A percentile compares a stretch with the other conserved stretches of the same genome.
Conservation (phyloP, 2,329 filamentous ascomycete species). For the Hypoxylon sp. region DNA sequence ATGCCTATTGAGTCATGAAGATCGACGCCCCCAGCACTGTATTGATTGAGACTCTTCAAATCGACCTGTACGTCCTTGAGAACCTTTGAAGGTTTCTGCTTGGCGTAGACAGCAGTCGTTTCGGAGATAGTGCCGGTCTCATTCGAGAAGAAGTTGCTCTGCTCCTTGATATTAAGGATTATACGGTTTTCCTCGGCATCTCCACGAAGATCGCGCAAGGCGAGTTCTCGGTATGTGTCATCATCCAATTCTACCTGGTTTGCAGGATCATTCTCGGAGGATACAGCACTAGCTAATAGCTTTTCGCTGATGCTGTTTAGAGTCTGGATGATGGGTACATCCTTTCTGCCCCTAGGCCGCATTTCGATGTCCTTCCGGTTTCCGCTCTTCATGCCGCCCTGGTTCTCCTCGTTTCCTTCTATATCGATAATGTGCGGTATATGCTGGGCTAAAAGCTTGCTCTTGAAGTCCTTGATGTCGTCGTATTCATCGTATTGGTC, state of each 20-base stretch:
- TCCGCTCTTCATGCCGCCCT: conserved; percentile 83
- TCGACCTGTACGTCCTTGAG: conserved; percentile 74
- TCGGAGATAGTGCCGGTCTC: conserved; percentile 63
- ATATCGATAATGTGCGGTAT: conserved; percentile 93
- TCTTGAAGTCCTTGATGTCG: conserved; percentile 68
- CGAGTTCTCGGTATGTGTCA: conserved; percentile 78
- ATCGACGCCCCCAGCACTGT: conserved; percentile 66
- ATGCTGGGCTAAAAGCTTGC: conserved; percentile 70
- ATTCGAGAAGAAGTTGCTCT: conserved; percentile 83
- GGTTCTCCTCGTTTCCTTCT: conserved; percentile 94
- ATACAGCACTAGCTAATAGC: conserved; percentile 88
- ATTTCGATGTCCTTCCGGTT: conserved; percentile 93
- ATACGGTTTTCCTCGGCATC: conserved; percentile 82
- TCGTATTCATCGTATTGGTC: conserved; percentile 87
- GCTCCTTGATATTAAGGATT: conserved; percentile 88
- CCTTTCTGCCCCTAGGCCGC: conserved; percentile 76
- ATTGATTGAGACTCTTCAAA: conserved; percentile 65
- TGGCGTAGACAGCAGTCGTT: conserved; percentile 69
- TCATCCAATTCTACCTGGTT: conserved; percentile 77
- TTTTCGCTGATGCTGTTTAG: conserved; percentile 94
- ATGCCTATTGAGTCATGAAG: conserved; percentile 76
- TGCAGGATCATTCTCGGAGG: conserved; percentile 78
- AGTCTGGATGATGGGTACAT: conserved; percentile 89
- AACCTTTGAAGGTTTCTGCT: conserved; percentile 78
- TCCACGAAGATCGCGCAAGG: conserved; percentile 83